These are phyloP conservation scores for Carex littledalei DNA, from an alignment of 176 grass and related monocot species.

Conservation along the genomic window DNA sequence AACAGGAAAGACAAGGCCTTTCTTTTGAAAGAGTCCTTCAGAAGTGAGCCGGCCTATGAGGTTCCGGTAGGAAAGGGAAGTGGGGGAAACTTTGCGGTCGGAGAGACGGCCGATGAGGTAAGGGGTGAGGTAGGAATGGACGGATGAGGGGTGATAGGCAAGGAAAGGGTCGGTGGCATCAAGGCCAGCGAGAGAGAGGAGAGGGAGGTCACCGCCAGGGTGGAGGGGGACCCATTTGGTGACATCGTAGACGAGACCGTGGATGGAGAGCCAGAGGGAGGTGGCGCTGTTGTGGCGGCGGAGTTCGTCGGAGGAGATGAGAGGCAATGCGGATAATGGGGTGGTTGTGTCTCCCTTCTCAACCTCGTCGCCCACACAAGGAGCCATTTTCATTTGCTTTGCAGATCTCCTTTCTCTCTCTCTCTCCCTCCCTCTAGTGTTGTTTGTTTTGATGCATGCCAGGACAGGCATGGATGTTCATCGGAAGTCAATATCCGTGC, in stretches of 20 bases:
- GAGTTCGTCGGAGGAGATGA: constrained; percentile 59
- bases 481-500: too few species aligned
- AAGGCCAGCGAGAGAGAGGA: constrained; percentile 62
- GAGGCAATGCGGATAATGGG: background rate
- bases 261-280: constrained; percentile 88
- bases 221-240: constrained; percentile 52
- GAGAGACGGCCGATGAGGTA: constrained; percentile 64
- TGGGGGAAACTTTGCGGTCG: constrained; percentile 49
- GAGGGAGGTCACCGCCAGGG: constrained; percentile 64
- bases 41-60: constrained; percentile 53
- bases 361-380: too few species aligned
- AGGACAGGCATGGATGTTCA: too few species aligned
- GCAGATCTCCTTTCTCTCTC: too few species aligned
- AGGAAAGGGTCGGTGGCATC: constrained; percentile 80
- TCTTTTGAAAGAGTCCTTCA: constrained; percentile 60
- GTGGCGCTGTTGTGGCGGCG: constrained; percentile 27
- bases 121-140: constrained; percentile 40
- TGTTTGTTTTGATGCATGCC: too few species aligned
- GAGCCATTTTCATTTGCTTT: too few species aligned
- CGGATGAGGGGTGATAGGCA: constrained; percentile 69
- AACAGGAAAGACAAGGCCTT: constrained; percentile 29
- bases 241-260: constrained; percentile 83
- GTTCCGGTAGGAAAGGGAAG: constrained; percentile 61
- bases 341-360: background rate
- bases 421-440: too few species aligned